Base-by-base conservation (phyloP, 495 filamentous ascomycete species). In the Jackrogersella minutella region DNA sequence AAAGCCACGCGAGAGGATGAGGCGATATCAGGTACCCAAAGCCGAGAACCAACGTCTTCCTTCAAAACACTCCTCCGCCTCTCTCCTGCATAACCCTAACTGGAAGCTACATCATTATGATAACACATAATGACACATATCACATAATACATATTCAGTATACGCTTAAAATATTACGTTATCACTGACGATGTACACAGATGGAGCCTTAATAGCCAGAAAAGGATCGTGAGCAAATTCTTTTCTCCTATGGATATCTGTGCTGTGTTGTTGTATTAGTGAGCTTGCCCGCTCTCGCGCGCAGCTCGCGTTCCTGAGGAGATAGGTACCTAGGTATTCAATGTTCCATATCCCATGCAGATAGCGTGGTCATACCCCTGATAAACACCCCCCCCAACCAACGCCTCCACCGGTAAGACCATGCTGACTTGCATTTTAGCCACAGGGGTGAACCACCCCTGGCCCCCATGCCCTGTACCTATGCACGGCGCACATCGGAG, bases 351-450 rank as follows among this genome's bases (percentile, higher is more conserved):
- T 58, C 53, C 53, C 61, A 64, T 64, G 66, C 60, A 61, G 61
- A 50, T 58, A 58, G 56, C 57, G 60, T 69, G 66, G 66, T 26
- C 53, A 34, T 57, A 60, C 66, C 66, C 66, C 66, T 69, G 66
- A 61, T 39, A 37, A 30, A 26, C 43, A 58, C 49, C 50, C n/a
- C n/a, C n/a, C n/a, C n/a, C n/a, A n/a, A n/a, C 54, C 24, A 19
- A 44, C 49, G 10, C 49, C 66, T 69, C 66, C 66, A 69, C 66
- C 53, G 31, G 17, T 43, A 36, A 61, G 61, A 57, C 66, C 39
- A 43, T 62, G 56, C 54, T 68, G 68, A 71, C 68, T 52, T 64
- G 68, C 64, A 66, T 71, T 71, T 71, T 71, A 71, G 68, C 68
- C 68, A 71, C 64, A 66, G 55, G 39, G 54, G 55, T 49, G 26